A percentile compares a stretch with the other conserved stretches of the same genome.
Evolutionary conservation across 257 asterid species (phyloP).

Genomic region (Capsicum rhomboideum): DNA sequence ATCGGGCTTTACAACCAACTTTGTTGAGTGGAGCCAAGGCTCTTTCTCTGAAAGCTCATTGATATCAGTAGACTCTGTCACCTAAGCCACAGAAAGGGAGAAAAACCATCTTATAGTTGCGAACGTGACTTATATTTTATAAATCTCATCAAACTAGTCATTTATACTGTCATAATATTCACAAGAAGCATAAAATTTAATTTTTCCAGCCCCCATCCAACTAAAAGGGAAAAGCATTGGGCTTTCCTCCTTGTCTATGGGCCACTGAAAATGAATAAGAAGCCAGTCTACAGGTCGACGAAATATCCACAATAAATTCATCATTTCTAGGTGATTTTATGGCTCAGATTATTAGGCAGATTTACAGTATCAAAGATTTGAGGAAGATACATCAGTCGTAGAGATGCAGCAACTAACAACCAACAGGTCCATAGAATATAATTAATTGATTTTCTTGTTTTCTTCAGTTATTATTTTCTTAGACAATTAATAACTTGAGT

Average conservation of each 20-base stretch:
- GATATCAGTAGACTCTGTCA: slow-evolving; percentile 68
- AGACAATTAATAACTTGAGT: neutral
- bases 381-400: neutral
- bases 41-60: slow-evolving; percentile 63
- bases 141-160: neutral
- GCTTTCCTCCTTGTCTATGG: neutral
- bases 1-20: slow-evolving; percentile 84
- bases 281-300: neutral
- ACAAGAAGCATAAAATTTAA: neutral
- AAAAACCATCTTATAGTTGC: neutral
- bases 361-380: neutral
- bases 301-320: neutral
- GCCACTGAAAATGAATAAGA: neutral
- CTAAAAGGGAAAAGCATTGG: neutral
- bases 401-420: neutral
- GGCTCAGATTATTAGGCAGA: neutral
- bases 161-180: neutral
- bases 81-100: slow-evolving; percentile 26
- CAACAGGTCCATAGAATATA: neutral
- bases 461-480: neutral
- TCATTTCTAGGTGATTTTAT: neutral
- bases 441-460: neutral
- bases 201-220: neutral
- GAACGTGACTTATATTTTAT: neutral
- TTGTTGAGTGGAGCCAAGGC: slow-evolving; percentile 72